phyloP scores from a whole-genome alignment of 768 basidiomycete species.

The Agrocybe praecox region DNA sequence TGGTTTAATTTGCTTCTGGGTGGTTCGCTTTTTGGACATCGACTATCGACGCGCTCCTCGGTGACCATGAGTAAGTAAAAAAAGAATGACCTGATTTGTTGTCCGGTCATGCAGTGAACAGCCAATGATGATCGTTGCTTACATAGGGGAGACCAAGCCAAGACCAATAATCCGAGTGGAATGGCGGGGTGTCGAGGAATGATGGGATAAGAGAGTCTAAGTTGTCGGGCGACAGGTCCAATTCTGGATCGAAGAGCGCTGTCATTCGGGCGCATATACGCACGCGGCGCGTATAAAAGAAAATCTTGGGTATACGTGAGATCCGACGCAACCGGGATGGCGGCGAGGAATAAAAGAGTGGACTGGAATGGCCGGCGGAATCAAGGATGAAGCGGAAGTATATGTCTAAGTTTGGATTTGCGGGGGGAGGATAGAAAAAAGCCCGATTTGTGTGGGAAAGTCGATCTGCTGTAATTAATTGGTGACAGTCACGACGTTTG shows the following conservation, averaged over 20 bases:
- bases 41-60: no score
- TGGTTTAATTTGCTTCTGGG: not conserved
- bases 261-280: slow-evolving; percentile 4
- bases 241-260: slow-evolving; percentile 3
- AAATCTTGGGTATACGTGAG: slow-evolving; percentile 9
- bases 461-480: slow-evolving; percentile 23
- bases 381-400: slow-evolving; percentile 1
- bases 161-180: no score
- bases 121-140: no score
- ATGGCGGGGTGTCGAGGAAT: not conserved
- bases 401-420: slow-evolving; percentile 18
- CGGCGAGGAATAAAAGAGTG: not conserved
- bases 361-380: not conserved
- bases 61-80: no score
- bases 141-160: no score
- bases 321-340: slow-evolving; percentile 16
- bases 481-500: slow-evolving; percentile 22
- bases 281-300: slow-evolving; percentile 6
- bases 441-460: slow-evolving; percentile 15
- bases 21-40: no score
- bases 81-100: no score
- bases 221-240: not conserved
- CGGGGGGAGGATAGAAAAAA: slow-evolving; percentile 12
- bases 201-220: not conserved
- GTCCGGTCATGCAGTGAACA: no score